A percentile compares a stretch with the other conserved stretches of the same genome.
phyloP scores from a whole-genome alignment of 495 filamentous ascomycete genomes.

The Pyronema domesticum region DNA sequence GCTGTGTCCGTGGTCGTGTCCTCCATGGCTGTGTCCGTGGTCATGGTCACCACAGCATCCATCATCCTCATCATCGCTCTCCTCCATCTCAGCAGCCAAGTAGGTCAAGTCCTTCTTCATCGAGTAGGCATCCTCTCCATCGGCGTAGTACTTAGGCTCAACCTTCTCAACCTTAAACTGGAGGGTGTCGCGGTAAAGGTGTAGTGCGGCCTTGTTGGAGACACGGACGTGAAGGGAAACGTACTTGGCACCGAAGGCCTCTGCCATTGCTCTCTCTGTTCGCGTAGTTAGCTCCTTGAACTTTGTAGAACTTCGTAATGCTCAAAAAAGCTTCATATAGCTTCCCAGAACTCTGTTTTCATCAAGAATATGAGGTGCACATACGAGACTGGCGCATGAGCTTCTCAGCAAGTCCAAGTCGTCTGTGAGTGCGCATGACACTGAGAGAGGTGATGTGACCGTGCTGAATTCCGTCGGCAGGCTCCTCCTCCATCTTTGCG shows the following conservation, averaged over 20 bases:
- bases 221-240: conserved; percentile 91
- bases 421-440: conserved; percentile 89
- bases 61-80: conserved; percentile 28
- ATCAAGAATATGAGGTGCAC: conserved; percentile 26
- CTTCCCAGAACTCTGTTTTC: neutral
- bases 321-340: neutral
- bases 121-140: conserved; percentile 87
- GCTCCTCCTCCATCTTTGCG: conserved; percentile 99
- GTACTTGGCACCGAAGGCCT: conserved; percentile 76
- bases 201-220: conserved; percentile 75
- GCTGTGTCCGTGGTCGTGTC: conserved; percentile 12
- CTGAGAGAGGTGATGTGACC: conserved; percentile 90
- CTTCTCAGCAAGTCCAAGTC: conserved; percentile 85
- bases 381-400: conserved; percentile 89
- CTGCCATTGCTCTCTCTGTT: conserved; percentile 85
- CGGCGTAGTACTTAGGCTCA: conserved; percentile 91
- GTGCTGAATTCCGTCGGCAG: conserved; percentile 72
- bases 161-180: conserved; percentile 81
- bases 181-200: conserved; percentile 82
- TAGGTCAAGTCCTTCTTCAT: conserved; percentile 73
- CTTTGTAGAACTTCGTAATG: neutral
- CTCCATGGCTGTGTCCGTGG: neutral
- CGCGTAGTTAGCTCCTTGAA: neutral
- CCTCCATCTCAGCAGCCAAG: conserved; percentile 33
- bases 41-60: conserved; percentile 22